A percentile compares a stretch with the other conserved stretches of the same genome.
Evolutionary conservation across 495 filamentous ascomycete species (phyloP).

Genomic region (Trichoderma asperelloides): DNA sequence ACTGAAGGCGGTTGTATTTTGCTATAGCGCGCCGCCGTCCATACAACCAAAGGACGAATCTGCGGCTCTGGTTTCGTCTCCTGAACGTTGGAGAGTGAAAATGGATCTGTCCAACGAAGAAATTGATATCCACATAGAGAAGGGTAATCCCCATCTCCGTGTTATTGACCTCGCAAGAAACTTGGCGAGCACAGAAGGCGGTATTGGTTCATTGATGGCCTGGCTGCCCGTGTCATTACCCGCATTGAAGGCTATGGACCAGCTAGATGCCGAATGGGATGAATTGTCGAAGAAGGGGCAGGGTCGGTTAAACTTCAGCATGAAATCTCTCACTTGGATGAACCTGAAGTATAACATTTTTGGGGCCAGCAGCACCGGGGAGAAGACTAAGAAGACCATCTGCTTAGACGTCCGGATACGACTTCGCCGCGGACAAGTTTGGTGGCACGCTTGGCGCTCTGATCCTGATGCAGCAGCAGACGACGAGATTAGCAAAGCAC

Average conservation of each 20-base stretch:
- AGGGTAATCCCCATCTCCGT: conserved; percentile 66
- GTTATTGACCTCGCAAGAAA: conserved; percentile 55
- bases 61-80: neutral
- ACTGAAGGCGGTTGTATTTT: conserved; percentile 54
- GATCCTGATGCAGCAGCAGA: conserved; percentile 1
- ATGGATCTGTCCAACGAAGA: conserved; percentile 24
- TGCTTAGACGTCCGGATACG: conserved; percentile 20
- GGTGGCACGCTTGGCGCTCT: conserved; percentile 34
- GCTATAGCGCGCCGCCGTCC: conserved; percentile 37
- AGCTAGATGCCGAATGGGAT: conserved; percentile 39
- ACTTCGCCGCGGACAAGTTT: conserved; percentile 17
- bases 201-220: conserved; percentile 25
- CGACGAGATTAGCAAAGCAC: conserved; percentile 33
- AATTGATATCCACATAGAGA: conserved; percentile 48
- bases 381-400: conserved; percentile 31
- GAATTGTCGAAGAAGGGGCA: conserved; percentile 21
- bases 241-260: conserved; percentile 54
- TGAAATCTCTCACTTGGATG: conserved; percentile 39
- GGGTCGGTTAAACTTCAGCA: conserved; percentile 32
- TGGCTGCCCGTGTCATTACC: conserved; percentile 53
- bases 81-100: conserved; percentile 27
- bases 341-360: conserved; percentile 36
- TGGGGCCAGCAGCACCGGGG: conserved; percentile 9
- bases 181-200: conserved; percentile 45
- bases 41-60: conserved; percentile 12